Conservation (phyloP, 2,329 filamentous ascomycete species). For the Venturiaceae sp. region DNA sequence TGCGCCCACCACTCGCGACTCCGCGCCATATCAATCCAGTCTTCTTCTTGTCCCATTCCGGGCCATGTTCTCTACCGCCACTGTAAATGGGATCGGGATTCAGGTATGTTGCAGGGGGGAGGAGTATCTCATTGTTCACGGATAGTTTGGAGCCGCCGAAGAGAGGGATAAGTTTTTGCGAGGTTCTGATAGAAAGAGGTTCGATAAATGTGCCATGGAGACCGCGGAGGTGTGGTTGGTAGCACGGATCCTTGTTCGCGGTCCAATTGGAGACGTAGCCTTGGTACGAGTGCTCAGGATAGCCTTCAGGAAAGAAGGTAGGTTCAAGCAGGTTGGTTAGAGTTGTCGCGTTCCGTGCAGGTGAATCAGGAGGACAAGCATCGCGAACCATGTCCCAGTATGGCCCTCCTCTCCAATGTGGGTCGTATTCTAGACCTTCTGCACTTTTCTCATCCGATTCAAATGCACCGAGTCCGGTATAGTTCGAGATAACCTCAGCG, state of each 20-base stretch:
- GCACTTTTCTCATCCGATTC: constrained; percentile 17
- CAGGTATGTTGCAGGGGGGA: constrained; percentile 42
- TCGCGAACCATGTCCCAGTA: constrained; percentile 34
- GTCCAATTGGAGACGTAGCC: constrained; percentile 41
- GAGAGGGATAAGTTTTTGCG: constrained; percentile 35
- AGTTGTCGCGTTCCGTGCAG: constrained; percentile 21
- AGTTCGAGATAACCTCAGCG: constrained; percentile 20
- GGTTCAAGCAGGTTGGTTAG: constrained; percentile 27
- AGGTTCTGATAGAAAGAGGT: constrained; percentile 35
- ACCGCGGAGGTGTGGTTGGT: constrained; percentile 33
- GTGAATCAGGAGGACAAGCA: constrained; percentile 29
- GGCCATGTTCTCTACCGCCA: constrained; percentile 24
- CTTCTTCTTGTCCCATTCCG: constrained; percentile 31
- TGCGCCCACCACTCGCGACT: constrained; percentile 36
- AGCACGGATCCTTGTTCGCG: constrained; percentile 32
- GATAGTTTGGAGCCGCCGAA: constrained; percentile 41
- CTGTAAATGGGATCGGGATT: constrained; percentile 32
- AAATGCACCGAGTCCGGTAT: constrained; percentile 13
- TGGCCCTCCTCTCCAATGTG: constrained; percentile 19
- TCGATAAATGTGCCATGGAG: constrained; percentile 40
- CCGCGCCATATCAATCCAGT: constrained; percentile 37
- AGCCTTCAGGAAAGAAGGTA: constrained; percentile 20
- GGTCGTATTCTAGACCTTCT: constrained; percentile 17
- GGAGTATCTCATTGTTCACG: constrained; percentile 42
- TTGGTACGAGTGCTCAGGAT: constrained; percentile 23